Evolutionary conservation across 352 stramenopile species (phyloP).

Genomic region (Pythium dissimile): DNA sequence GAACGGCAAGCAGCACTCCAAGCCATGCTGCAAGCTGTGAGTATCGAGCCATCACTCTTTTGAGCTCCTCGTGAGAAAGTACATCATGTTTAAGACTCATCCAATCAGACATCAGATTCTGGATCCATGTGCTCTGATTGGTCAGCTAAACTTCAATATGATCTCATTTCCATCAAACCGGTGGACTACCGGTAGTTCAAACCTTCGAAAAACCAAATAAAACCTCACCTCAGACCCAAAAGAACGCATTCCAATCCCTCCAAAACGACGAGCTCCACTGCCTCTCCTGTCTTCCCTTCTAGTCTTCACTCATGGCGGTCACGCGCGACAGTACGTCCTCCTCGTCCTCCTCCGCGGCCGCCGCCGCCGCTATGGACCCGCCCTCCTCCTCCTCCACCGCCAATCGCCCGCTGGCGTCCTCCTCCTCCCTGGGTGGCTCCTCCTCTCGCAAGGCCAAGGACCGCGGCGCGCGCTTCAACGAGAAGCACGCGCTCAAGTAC

Average conservation of each 20-base stretch:
- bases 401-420: no score
- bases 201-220: not conserved
- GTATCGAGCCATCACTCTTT: no score
- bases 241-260: slow-evolving; percentile 3
- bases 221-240: slow-evolving; percentile 12
- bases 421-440: no score
- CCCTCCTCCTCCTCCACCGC: no score
- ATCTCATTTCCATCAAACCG: not conserved
- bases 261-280: not conserved
- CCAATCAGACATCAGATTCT: not conserved
- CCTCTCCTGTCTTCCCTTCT: not conserved
- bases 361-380: no score
- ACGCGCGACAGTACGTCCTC: not conserved
- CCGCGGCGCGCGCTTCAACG: slow-evolving; percentile 61
- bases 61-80: not conserved
- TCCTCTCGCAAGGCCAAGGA: slow-evolving; percentile 42
- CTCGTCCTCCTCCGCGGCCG: not conserved
- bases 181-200: not conserved
- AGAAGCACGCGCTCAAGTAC: slow-evolving; percentile 70
- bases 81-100: not conserved
- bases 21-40: not conserved
- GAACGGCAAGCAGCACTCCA: slow-evolving; percentile 16
- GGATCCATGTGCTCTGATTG: not conserved
- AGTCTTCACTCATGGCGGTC: not conserved
- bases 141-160: no score